Conservation (phyloP, 306 rosid genomes). For the Begonia masoniana region DNA sequence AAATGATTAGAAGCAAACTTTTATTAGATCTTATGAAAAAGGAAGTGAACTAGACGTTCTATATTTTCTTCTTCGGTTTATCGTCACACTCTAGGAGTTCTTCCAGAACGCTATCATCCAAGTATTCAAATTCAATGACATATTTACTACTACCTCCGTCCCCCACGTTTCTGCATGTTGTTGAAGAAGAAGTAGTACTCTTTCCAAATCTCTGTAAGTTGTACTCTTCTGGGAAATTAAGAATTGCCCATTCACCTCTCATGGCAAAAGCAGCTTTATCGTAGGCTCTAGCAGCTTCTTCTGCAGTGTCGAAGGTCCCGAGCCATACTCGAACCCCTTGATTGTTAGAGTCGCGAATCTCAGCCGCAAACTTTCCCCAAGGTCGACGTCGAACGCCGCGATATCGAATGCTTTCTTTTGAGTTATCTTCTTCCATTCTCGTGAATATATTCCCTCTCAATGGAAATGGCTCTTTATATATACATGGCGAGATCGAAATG, state of each 20-base stretch:
- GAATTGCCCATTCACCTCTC: slow-evolving; percentile 73
- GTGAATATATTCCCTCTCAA: slow-evolving; percentile 20
- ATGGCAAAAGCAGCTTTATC: slow-evolving; percentile 68
- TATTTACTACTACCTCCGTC: slow-evolving; percentile 18
- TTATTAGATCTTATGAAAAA: too few relatives aligned
- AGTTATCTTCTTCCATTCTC: slow-evolving; percentile 20
- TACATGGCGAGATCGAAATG: slow-evolving; percentile 22
- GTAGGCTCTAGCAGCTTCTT: slow-evolving; percentile 86
- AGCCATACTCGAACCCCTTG: slow-evolving; percentile 70
- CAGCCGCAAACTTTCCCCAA: slow-evolving; percentile 85
- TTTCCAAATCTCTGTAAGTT: slow-evolving; percentile 6
- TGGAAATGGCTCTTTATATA: slow-evolving; percentile 7
- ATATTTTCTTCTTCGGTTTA: slow-evolving; percentile 16
- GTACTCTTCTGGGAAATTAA: slow-evolving; percentile 63
- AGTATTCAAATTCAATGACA: slow-evolving; percentile 60
- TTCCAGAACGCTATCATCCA: slow-evolving; percentile 59
- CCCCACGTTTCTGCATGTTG: slow-evolving; percentile 19
- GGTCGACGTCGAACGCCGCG: slow-evolving; percentile 69
- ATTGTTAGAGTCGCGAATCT: slow-evolving; percentile 63
- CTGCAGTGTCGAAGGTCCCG: slow-evolving; percentile 75
- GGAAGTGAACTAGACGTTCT: not conserved
- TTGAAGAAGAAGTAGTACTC: slow-evolving; percentile 11
- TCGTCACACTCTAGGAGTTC: slow-evolving; percentile 62
- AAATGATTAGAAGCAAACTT: too few relatives aligned
- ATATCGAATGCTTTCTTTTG: slow-evolving; percentile 24